These are phyloP conservation scores for Solanum pinnatisectum DNA, from an alignment of 257 asterid species.

Conservation along the genomic window DNA sequence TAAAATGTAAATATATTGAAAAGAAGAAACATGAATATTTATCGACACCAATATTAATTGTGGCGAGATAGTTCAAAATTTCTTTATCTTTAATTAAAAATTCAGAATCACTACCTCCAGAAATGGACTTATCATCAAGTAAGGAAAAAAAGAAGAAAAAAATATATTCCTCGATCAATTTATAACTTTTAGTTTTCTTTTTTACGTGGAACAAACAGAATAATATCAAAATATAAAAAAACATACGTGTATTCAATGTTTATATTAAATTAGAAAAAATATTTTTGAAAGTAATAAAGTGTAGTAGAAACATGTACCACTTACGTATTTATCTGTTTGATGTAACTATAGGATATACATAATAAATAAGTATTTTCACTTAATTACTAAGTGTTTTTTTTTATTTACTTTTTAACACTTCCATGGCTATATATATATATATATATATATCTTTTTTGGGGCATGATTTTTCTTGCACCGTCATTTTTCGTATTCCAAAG, in stretches of 20 bases:
- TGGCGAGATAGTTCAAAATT: background rate
- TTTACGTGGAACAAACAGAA: background rate
- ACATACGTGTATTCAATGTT: background rate
- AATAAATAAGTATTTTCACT: too few relatives aligned
- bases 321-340: background rate
- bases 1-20: too few relatives aligned
- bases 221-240: background rate
- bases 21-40: too few relatives aligned
- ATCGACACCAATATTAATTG: accelerated
- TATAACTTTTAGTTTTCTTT: background rate
- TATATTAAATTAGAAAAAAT: too few relatives aligned
- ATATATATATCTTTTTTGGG: background rate
- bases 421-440: too few relatives aligned
- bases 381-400: too few relatives aligned
- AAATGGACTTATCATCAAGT: background rate
- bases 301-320: background rate
- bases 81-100: background rate
- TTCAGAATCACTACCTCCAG: too few relatives aligned
- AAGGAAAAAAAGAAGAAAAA: background rate
- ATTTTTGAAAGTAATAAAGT: too few relatives aligned
- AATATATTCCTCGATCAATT: background rate
- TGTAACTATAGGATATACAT: too few relatives aligned
- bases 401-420: too few relatives aligned
- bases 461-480: background rate
- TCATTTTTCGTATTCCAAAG: background rate